Percentiles rank a stretch among this genome's conserved stretches.
phyloP scores from a whole-genome alignment of 2,329 filamentous ascomycete genomes.

The Microdochium trichocladiopsis region DNA sequence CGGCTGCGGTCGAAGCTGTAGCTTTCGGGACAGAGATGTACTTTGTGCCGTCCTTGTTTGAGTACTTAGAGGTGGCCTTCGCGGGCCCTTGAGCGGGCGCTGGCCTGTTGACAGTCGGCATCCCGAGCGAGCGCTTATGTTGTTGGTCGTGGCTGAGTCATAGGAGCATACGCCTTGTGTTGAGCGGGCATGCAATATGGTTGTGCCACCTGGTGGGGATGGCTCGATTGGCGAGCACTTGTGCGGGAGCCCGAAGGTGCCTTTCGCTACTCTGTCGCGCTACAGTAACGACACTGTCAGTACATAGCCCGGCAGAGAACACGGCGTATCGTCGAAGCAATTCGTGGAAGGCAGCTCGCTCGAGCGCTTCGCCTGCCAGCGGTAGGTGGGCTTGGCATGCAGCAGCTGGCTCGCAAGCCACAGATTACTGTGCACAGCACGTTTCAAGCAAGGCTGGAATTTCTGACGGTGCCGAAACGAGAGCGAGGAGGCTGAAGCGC shows the following conservation, averaged over 20 bases:
- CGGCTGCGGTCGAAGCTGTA: conserved; percentile 40
- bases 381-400: no score
- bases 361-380: no score
- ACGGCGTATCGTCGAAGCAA: no score
- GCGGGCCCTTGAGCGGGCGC: conserved; percentile 39
- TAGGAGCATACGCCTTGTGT: neutral
- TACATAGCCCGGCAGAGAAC: neutral
- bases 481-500: neutral
- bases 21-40: conserved; percentile 59
- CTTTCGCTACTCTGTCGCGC: neutral
- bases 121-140: conserved; percentile 18
- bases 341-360: no score
- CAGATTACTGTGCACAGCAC: neutral
- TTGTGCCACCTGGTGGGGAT: neutral
- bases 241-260: neutral
- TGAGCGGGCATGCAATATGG: neutral
- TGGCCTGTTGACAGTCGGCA: conserved; percentile 47
- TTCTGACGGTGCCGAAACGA: neutral
- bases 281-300: neutral
- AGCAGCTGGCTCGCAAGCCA: no score
- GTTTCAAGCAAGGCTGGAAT: neutral
- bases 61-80: conserved; percentile 52
- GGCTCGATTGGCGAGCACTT: neutral
- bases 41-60: conserved; percentile 63
- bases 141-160: neutral